Conservation (phyloP, 2,329 filamentous ascomycete species). For the Epichloe gansuensis region DNA sequence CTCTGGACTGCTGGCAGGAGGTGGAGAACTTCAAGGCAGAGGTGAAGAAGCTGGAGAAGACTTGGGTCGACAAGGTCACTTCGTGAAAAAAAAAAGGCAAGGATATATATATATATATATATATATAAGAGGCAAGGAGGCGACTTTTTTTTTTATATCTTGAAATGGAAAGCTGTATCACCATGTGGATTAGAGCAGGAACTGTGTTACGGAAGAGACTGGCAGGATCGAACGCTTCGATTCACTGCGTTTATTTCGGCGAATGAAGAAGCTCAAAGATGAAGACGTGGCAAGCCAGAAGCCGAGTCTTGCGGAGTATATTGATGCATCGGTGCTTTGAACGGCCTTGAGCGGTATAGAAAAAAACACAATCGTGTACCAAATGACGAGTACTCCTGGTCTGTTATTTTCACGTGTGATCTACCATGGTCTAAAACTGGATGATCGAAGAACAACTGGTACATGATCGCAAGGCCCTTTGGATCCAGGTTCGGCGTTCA, state of each 20-base stretch:
- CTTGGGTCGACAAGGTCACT: conserved; percentile 76
- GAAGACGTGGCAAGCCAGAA: too few species aligned
- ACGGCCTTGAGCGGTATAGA: conserved; percentile 18
- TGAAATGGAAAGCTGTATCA: not conserved
- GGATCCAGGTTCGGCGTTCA: too few species aligned
- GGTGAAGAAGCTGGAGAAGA: conserved; percentile 73
- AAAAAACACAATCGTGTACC: conserved; percentile 14
- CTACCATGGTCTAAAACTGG: too few species aligned
- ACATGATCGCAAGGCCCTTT: too few species aligned
- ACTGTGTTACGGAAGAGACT: not conserved
- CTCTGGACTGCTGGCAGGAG: conserved; percentile 89
- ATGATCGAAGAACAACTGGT: too few species aligned
- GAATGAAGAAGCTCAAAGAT: not conserved
- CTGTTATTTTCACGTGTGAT: too few species aligned
- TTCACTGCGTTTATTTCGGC: not conserved
- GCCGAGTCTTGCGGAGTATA: conserved; percentile 13
- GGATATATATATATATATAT: not conserved
- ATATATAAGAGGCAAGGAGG: too few species aligned
- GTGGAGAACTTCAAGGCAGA: conserved; percentile 83
- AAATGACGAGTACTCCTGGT: not conserved
- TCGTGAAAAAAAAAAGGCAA: not conserved
- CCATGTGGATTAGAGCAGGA: not conserved
- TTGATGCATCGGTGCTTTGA: conserved; percentile 17
- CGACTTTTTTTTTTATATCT: too few species aligned
- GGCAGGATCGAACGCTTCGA: not conserved